Percentiles rank a stretch among this genome's conserved stretches.
Evolutionary conservation across 225 moss, liverwort and hornwort species (phyloP).

Genomic region (Ulota crispa): DNA sequence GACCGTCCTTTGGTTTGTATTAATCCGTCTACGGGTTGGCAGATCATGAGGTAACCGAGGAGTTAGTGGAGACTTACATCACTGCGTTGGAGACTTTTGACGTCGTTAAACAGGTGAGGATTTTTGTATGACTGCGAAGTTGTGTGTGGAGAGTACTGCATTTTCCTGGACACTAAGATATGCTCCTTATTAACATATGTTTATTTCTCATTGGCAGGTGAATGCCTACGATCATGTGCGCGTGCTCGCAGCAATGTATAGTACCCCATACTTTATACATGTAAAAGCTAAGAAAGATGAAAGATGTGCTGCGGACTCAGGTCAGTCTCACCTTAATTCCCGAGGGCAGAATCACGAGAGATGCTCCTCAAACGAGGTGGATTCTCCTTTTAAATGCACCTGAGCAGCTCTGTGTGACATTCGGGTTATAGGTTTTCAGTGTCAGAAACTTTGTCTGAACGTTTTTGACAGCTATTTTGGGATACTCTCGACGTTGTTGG

Average conservation of each 20-base stretch:
- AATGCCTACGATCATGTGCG: constrained; percentile 89
- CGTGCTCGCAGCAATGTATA: constrained; percentile 49
- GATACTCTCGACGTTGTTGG: neutral
- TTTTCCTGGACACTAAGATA: neutral
- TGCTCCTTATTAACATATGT: neutral
- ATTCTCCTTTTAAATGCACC: neutral
- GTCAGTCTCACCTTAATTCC: constrained; percentile 29
- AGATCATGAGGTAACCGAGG: constrained; percentile 48
- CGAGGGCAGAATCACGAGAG: neutral
- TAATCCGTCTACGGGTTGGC: constrained; percentile 23
- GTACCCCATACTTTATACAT: constrained; percentile 65
- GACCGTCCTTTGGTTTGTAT: neutral
- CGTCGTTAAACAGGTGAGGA: constrained; percentile 65
- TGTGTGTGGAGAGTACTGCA: neutral
- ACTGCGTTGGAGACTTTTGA: constrained; percentile 72
- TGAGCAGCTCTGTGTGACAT: neutral
- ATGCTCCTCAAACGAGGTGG: neutral
- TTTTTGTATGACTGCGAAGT: neutral
- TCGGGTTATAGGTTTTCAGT: neutral
- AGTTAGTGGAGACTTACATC: constrained; percentile 39
- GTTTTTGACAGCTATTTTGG: constrained; percentile 4
- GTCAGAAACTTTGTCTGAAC: neutral
- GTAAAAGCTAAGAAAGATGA: constrained; percentile 37
- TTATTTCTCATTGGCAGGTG: constrained; percentile 44
- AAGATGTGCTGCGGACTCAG: constrained; percentile 25